These are phyloP conservation scores for Alternaria arbusti DNA, from an alignment of 2,329 filamentous ascomycete species.

Conservation along the genomic window DNA sequence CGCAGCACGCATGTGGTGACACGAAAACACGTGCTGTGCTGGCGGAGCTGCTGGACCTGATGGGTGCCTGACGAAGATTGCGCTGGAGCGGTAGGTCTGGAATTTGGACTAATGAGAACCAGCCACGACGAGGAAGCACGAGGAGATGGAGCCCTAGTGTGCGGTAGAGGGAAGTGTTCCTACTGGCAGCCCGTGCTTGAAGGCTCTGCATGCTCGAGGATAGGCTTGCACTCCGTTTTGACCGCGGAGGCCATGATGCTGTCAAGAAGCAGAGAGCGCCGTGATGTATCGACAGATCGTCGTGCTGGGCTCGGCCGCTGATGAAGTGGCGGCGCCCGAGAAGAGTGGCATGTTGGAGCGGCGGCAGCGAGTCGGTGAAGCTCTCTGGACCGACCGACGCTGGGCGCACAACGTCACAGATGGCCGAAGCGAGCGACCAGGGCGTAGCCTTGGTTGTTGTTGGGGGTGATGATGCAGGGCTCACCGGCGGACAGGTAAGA, in stretches of 20 bases:
- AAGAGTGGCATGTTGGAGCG: neutral
- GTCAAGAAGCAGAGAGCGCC: neutral
- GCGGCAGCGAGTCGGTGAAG: conserved; percentile 29
- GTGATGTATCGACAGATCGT: neutral
- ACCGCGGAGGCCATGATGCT: conserved; percentile 22
- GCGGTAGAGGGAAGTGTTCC: conserved; percentile 28
- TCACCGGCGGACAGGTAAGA: conserved; percentile 4
- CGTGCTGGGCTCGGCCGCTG: conserved; percentile 2
- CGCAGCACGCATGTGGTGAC: conserved; percentile 4
- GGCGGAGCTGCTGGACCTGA: neutral
- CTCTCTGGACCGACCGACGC: conserved; percentile 1
- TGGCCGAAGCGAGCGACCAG: neutral
- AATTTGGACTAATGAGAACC: conserved; percentile 34
- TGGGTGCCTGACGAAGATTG: conserved; percentile 28
- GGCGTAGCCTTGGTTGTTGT: conserved; percentile 9
- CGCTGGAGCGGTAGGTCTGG: conserved; percentile 15
- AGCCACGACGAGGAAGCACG: conserved; percentile 35
- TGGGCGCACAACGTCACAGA: neutral
- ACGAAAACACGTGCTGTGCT: conserved; percentile 33
- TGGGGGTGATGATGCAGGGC: conserved; percentile 7
- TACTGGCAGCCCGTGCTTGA: conserved; percentile 25
- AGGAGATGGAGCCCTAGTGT: conserved; percentile 15
- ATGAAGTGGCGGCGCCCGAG: neutral
- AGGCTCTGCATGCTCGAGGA: conserved; percentile 28
- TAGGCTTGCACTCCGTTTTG: conserved; percentile 17